Conservation (phyloP, 805 yeast species). For the Saccharomycopsis fodiens region DNA sequence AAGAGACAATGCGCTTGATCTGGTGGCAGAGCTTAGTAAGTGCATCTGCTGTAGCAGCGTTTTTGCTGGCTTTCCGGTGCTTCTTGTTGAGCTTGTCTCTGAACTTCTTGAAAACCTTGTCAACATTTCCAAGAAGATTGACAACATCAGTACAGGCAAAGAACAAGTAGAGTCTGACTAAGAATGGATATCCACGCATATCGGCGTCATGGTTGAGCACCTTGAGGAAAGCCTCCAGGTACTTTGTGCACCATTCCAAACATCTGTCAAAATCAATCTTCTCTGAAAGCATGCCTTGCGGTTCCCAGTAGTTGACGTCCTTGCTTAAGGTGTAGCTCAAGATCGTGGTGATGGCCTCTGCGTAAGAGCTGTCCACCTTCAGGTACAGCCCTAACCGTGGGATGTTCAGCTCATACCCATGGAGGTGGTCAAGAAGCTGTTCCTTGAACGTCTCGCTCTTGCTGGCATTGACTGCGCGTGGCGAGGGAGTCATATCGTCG, state of each 20-base stretch:
- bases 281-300: conserved; percentile 8
- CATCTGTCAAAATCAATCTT: conserved; percentile 6
- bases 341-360: conserved; percentile 6
- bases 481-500: not conserved
- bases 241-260: conserved; percentile 6
- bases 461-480: not conserved
- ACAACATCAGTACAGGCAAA: conserved; percentile 14
- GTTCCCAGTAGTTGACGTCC: conserved; percentile 13
- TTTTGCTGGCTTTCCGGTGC: no score
- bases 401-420: not conserved
- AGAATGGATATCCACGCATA: conserved; percentile 14
- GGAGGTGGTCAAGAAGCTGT: conserved; percentile 3
- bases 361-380: conserved; percentile 14
- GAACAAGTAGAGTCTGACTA: conserved; percentile 13
- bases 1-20: conserved; percentile 8
- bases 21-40: conserved; percentile 11
- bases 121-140: conserved; percentile 5
- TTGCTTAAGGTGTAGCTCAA: conserved; percentile 2
- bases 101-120: conserved; percentile 7
- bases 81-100: not conserved
- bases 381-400: conserved; percentile 5
- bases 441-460: not conserved
- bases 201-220: conserved; percentile 10
- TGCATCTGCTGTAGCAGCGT: not conserved
- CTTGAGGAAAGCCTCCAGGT: conserved; percentile 5